Conservation (phyloP, 2,329 filamentous ascomycete species). For the Cladophialophora chaetospira region DNA sequence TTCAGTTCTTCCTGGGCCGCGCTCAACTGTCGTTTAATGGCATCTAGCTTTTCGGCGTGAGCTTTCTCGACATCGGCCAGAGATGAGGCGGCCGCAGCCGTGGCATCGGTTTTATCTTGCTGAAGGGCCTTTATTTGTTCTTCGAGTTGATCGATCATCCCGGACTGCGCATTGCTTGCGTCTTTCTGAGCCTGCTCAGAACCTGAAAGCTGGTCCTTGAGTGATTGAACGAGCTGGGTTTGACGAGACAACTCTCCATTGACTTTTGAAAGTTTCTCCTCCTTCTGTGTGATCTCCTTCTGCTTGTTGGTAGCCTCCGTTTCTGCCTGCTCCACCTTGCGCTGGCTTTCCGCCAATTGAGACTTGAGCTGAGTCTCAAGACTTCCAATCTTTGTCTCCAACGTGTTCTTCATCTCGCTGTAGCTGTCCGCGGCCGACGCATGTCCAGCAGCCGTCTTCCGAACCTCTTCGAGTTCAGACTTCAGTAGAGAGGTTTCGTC, state of each 20-base stretch:
- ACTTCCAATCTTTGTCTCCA: constrained; percentile 22
- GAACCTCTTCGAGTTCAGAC: constrained; percentile 20
- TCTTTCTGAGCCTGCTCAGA: constrained; percentile 23
- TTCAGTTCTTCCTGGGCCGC: constrained; percentile 41
- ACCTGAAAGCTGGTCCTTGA: constrained; percentile 22
- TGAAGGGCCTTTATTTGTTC: constrained; percentile 22
- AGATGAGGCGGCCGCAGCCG: constrained; percentile 36
- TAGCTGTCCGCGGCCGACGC: constrained; percentile 20
- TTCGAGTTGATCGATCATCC: constrained; percentile 14
- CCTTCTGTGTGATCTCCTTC: constrained; percentile 23
- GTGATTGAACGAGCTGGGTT: constrained; percentile 21
- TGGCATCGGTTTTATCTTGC: constrained; percentile 21
- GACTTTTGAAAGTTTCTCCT: constrained; percentile 25
- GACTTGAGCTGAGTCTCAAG: constrained; percentile 22
- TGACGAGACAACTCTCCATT: constrained; percentile 24
- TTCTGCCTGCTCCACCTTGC: constrained; percentile 19
- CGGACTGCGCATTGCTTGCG: constrained; percentile 14
- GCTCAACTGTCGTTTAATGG: constrained; percentile 36
- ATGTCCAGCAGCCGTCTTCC: constrained; percentile 12
- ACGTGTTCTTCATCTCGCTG: constrained; percentile 24
- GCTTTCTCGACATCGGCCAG: constrained; percentile 32
- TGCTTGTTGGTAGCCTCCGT: constrained; percentile 20
- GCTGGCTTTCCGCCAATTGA: constrained; percentile 18
- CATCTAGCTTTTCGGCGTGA: constrained; percentile 17
- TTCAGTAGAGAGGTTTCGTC: constrained; percentile 10